A percentile compares a stretch with the other conserved stretches of the same genome.
Evolutionary conservation across 768 basidiomycete genomes (phyloP).

Genomic region (Lactifluus subvellereus): DNA sequence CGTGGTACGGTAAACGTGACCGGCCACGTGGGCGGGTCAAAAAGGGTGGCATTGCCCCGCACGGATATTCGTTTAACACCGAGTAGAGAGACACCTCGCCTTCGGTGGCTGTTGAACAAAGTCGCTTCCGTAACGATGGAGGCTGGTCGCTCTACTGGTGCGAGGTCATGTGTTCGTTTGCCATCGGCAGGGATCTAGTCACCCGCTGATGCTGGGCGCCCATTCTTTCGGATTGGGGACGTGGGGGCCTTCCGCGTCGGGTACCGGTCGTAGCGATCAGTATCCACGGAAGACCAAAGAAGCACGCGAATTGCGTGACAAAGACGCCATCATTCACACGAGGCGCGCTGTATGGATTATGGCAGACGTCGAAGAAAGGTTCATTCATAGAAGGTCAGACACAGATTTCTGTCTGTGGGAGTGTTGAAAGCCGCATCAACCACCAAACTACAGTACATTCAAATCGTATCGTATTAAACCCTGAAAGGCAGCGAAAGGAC

Average conservation of each 20-base stretch:
- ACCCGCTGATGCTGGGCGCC: not conserved
- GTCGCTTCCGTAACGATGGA: slow-evolving; percentile 10
- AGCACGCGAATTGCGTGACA: slow-evolving; percentile 1
- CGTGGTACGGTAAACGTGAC: slow-evolving; percentile 7
- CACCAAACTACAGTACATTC: slow-evolving; percentile 11
- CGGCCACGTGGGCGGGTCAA: not conserved
- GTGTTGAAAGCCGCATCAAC: not conserved
- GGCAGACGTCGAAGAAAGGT: slow-evolving; percentile 1
- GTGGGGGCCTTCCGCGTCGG: slow-evolving; percentile 1
- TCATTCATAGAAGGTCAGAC: not conserved
- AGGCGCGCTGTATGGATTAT: not conserved
- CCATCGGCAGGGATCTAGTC: slow-evolving; percentile 3
- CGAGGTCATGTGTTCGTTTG: slow-evolving; percentile 11
- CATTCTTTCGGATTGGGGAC: not conserved
- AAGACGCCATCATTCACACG: slow-evolving; percentile 1
- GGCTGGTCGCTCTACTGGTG: not conserved
- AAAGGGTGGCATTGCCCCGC: slow-evolving; percentile 7
- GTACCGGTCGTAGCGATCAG: not conserved
- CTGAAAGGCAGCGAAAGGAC: not conserved
- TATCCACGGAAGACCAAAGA: not conserved
- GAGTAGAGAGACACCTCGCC: not conserved
- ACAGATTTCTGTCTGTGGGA: slow-evolving; percentile 5
- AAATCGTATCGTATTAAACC: slow-evolving; percentile 5
- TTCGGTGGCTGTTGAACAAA: slow-evolving; percentile 1
- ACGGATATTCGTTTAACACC: slow-evolving; percentile 10